Conservation (phyloP, 2,329 filamentous ascomycete species). For the Thielaviopsis musarum region DNA sequence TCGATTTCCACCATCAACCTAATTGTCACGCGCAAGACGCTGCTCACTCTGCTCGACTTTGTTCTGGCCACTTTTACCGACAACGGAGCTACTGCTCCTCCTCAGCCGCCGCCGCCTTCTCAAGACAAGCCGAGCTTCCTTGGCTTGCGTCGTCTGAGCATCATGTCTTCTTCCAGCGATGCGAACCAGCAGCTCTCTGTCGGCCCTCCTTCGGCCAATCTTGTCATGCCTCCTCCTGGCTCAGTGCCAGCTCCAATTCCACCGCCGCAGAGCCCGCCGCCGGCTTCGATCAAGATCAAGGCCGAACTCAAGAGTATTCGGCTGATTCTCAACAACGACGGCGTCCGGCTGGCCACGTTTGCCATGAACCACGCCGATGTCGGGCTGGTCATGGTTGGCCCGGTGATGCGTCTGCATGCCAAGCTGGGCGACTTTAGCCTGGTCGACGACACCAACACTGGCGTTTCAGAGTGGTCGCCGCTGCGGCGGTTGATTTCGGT, state of each 20-base stretch:
- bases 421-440: constrained; percentile 76
- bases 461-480: constrained; percentile 63
- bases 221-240: background rate
- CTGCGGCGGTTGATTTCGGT: constrained; percentile 83
- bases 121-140: background rate
- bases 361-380: constrained; percentile 87
- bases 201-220: background rate
- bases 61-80: constrained; percentile 79
- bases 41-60: constrained; percentile 87
- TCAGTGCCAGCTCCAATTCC: background rate
- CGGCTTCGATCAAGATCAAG: constrained; percentile 78
- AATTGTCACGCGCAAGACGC: constrained; percentile 80
- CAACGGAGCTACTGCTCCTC: constrained; percentile 22
- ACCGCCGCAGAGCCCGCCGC: background rate
- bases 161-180: constrained; percentile 9
- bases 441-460: constrained; percentile 85
- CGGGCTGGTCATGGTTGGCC: constrained; percentile 71
- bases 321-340: constrained; percentile 92
- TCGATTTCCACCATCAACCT: constrained; percentile 91
- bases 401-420: constrained; percentile 73
- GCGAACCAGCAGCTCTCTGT: background rate
- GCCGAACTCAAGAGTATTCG: constrained; percentile 86
- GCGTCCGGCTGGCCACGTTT: constrained; percentile 80
- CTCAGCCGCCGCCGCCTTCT: constrained; percentile 12
- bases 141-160: constrained; percentile 7